Percentiles rank a stretch among this genome's conserved stretches.
These are phyloP conservation scores for Mycena haematopus DNA, from an alignment of 768 basidiomycete species.

Conservation along the genomic window DNA sequence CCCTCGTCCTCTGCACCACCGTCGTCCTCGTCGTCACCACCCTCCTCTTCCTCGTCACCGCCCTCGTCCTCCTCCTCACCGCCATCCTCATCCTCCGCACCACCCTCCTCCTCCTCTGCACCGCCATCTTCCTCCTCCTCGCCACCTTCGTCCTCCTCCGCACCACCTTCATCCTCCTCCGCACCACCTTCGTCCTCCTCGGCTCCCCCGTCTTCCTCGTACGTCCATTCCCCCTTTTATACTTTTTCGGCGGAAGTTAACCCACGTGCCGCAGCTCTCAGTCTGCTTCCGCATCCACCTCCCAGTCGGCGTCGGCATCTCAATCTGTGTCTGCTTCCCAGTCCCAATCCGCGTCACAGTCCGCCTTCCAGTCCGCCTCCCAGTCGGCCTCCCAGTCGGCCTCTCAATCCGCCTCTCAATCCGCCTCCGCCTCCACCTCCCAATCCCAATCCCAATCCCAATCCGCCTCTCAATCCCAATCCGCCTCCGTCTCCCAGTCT, in stretches of 20 bases:
- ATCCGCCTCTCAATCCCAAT: no score
- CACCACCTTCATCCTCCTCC: no score
- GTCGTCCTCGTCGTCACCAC: not conserved
- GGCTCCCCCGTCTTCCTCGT: not conserved
- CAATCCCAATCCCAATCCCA: no score
- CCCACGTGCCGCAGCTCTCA: not conserved
- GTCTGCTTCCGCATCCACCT: not conserved
- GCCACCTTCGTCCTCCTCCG: no score
- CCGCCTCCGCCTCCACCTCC: not conserved
- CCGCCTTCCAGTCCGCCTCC: not conserved
- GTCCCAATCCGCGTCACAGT: not conserved
- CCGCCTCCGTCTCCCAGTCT: no score
- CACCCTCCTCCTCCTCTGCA: not conserved
- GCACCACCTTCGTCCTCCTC: no score
- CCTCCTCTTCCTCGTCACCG: not conserved
- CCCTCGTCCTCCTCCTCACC: not conserved
- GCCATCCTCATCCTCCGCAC: not conserved
- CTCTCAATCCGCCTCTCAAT: not conserved
- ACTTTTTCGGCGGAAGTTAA: not conserved
- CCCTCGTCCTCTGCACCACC: not conserved
- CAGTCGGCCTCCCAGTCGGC: no score
- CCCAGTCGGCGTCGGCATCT: not conserved
- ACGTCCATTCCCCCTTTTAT: not conserved
- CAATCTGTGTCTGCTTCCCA: not conserved
- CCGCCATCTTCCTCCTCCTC: not conserved